phyloP scores from a whole-genome alignment of 2,329 filamentous ascomycete genomes.

The Blastomyces emzantsi region DNA sequence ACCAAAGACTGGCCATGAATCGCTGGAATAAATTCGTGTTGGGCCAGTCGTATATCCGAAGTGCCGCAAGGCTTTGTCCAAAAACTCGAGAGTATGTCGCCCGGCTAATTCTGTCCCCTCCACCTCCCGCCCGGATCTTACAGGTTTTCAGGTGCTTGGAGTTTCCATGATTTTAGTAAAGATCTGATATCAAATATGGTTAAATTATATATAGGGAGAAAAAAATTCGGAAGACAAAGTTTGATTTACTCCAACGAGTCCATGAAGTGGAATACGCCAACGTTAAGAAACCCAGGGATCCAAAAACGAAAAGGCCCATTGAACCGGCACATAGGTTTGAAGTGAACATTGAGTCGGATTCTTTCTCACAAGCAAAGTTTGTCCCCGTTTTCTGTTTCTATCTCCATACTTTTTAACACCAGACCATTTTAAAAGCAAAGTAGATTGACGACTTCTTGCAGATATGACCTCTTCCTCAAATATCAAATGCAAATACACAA shows the following conservation, averaged over 20 bases:
- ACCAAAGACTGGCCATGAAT: conserved; percentile 42
- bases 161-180: conserved; percentile 10
- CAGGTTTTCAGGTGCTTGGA: neutral
- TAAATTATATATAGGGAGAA: conserved; percentile 31
- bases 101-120: neutral
- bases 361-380: conserved; percentile 39
- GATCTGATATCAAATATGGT: neutral
- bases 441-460: conserved; percentile 15
- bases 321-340: conserved; percentile 44
- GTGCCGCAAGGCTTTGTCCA: conserved; percentile 38
- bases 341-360: conserved; percentile 40
- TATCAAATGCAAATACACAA: conserved; percentile 41
- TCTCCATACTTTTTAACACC: neutral
- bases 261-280: conserved; percentile 39
- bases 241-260: conserved; percentile 35
- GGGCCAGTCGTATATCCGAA: conserved; percentile 40
- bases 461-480: conserved; percentile 39
- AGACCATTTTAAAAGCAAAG: no score
- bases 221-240: conserved; percentile 34
- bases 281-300: conserved; percentile 37
- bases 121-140: neutral
- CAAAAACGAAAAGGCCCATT: conserved; percentile 35
- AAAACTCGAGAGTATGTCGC: conserved; percentile 33
- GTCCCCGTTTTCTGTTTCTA: conserved; percentile 11
- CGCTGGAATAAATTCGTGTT: conserved; percentile 41